A percentile compares a stretch with the other conserved stretches of the same genome.
phyloP scores from a whole-genome alignment of 2,329 filamentous ascomycete species.

The Clarireedia homoeocarpa region DNA sequence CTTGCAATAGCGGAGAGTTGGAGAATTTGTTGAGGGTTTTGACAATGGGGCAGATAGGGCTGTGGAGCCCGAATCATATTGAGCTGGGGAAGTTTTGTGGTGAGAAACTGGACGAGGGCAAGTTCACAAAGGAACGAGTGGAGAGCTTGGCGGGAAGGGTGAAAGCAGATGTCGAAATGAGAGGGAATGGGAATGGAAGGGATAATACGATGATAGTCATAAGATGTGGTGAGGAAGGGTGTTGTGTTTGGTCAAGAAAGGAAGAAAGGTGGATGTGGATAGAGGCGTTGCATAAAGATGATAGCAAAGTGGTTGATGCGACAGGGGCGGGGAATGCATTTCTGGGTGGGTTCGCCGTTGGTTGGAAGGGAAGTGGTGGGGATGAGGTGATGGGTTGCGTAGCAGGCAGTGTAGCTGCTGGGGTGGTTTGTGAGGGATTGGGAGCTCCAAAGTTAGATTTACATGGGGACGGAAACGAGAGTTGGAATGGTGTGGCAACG shows the following conservation, averaged over 20 bases:
- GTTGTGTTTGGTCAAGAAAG: not conserved
- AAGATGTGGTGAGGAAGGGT: not conserved
- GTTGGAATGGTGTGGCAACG: not conserved
- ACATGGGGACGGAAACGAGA: not conserved
- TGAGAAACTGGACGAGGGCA: not conserved
- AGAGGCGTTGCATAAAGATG: not conserved
- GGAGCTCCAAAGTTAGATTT: not conserved
- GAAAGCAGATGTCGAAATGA: not conserved
- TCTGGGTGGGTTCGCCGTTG: not conserved
- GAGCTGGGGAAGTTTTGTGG: not conserved
- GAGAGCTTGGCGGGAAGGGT: not conserved
- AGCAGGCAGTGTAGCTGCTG: not conserved
- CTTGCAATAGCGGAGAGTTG: not conserved
- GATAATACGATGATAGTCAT: not conserved
- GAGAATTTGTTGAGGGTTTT: not conserved
- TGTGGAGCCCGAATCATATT: slow-evolving; percentile 1
- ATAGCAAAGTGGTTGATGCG: not conserved
- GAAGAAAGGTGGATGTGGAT: not conserved
- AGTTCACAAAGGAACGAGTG: not conserved
- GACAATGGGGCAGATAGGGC: not conserved
- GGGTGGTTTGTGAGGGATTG: not conserved
- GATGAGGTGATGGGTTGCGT: not conserved
- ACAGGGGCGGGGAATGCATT: slow-evolving; percentile 1
- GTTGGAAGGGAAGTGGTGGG: not conserved
- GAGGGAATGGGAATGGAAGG: not conserved